Base-by-base conservation (phyloP, 176 grass and related monocot species). In the Carex littledalei region DNA sequence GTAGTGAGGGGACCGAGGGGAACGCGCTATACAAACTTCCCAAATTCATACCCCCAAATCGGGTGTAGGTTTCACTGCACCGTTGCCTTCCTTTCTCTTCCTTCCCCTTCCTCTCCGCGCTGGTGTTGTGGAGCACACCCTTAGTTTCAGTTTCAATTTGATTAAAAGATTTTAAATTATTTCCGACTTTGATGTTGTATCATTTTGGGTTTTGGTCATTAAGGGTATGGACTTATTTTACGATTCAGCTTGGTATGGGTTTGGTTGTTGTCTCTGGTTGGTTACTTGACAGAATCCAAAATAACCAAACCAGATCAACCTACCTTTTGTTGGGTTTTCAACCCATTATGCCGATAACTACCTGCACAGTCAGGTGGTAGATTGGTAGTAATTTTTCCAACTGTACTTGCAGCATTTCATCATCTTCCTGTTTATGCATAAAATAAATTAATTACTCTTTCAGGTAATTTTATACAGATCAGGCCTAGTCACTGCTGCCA, bases 391-490 rank as follows among this genome's bases (percentile, higher is more conserved):
- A 49, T 39, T 49, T 7, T 2, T 9, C 60, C 8, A 63, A 63
- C 5, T 22, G n/a, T 63, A 63, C 20, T 63, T 5, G 60, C 7
- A 6, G 20, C 60, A 63, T 71, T 43, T 43, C 13, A 4, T 32
- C 2, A 20, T 31, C 3, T 75, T 20, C 15, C 20, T 6, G 20
- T 76, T 35, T 21, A n/a, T 62, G 21, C 55, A n/a, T 63, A 59
- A 81, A 35, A 6, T 37, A 16, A 63, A 59, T 6, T 81, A 79
- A 31, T 63, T 39, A 43, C 14, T 57, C 13, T 79, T 71, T 32
- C 86, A 94, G 92, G 94, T 96, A 9, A 22, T 97, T 55, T 88
- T 91, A 37, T 97, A 97, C 74, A 85, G 94, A 32, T 92, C 90
- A 78, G 94, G 94, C 45, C 65, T 97, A 68, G 90, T 97, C 24